Conservation (phyloP, 2,329 filamentous ascomycete species). For the Trichoderma breve region DNA sequence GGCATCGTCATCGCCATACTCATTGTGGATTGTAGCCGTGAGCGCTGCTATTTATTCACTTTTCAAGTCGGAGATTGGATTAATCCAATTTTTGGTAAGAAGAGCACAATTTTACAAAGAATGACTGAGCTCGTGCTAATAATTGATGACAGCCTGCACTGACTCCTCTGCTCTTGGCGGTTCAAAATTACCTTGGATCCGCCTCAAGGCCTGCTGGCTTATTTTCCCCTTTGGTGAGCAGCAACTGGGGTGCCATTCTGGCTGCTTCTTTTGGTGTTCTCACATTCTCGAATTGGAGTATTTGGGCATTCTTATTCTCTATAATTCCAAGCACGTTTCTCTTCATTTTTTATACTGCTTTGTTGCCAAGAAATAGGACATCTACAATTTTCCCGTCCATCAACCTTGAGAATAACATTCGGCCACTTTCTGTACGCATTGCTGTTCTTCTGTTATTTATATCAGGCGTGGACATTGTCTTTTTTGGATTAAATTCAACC, state of each 20-base stretch:
- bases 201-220: not conserved
- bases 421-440: constrained; percentile 28
- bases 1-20: not conserved
- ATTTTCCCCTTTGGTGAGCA: not conserved
- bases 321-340: constrained; percentile 30
- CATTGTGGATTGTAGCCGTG: constrained; percentile 20
- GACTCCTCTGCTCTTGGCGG: constrained; percentile 26
- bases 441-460: constrained; percentile 22
- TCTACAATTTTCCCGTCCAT: not conserved
- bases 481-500: constrained; percentile 28
- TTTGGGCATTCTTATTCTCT: constrained; percentile 26
- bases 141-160: constrained; percentile 24
- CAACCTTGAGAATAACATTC: constrained; percentile 29
- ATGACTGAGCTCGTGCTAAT: not conserved
- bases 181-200: constrained; percentile 12
- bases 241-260: not conserved
- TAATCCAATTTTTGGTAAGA: constrained; percentile 20
- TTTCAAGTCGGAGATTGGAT: constrained; percentile 24
- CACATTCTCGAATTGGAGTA: constrained; percentile 31
- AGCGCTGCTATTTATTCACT: constrained; percentile 20
- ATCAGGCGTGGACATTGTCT: constrained; percentile 23
- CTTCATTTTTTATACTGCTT: constrained; percentile 31
- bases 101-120: not conserved
- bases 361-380: constrained; percentile 18
- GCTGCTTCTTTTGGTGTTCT: constrained; percentile 16